Base-by-base conservation (phyloP, 805 yeast species). In the Tetrapisispora fleetii region DNA sequence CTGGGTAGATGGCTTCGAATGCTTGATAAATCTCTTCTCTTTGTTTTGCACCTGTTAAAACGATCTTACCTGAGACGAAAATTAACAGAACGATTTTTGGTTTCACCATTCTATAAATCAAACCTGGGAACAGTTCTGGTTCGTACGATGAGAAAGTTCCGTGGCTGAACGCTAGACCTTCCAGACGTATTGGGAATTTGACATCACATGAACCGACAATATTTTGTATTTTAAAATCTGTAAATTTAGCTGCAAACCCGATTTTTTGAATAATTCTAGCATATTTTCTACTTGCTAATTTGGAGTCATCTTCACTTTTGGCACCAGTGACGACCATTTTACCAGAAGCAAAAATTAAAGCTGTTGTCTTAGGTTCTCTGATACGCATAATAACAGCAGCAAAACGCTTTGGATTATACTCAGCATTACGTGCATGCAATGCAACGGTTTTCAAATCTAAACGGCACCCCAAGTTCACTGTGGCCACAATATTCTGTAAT, bases 251-350 rank as follows among this genome's bases (percentile, higher is more conserved):
- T 64, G 90, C 87, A 72, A 93, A 93, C 2, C 99, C 99, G 57
- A 93, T 83, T 67, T 93, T 93, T 68, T 93, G 99, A 56, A 93
- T 93, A 63, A 93, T 93, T 74, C 99, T 82, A 1, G 99, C 99
- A 61, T 93, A 93, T 67, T 93, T 93, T 71, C 99, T 80, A 19
- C 96, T 88, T 1, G 99, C 99, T 55, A 93, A 76, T 67, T 93
- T 93, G n/a, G 97, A 88, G 65, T 93, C 98, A 65, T 93, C 98
- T 67, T 93, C 99, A 36, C 95, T 85, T 68, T 93, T 93, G 22
- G 99, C 99, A 78, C 99, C 99, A 30, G 98, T 93, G 16, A 93
- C 99, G 57, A 93, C 99, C 99, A 93, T 93, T 69, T 93, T 93
- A 62, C 99, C 99, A 2, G 97, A 89, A 1, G 99, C 99, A 68